phyloP scores from a whole-genome alignment of 305 asterid species.

The Fraxinus sp. region DNA sequence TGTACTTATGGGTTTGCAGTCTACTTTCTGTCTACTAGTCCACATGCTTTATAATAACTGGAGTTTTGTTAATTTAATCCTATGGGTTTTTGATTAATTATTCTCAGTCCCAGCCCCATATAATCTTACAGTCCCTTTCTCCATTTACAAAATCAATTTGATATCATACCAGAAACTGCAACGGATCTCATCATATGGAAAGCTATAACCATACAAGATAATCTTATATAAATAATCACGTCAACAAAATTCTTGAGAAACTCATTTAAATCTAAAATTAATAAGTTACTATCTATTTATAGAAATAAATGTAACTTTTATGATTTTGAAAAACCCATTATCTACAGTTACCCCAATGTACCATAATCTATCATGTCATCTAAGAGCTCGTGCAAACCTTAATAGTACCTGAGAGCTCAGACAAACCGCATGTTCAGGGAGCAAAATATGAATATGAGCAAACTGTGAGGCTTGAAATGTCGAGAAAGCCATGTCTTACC shows the following conservation, averaged over 20 bases:
- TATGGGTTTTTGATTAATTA: not conserved
- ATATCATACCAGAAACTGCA: not conserved
- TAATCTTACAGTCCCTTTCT: not conserved
- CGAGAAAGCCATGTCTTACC: too few relatives aligned
- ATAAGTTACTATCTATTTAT: not conserved
- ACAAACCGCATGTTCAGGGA: not conserved
- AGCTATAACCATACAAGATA: not conserved
- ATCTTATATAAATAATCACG: not conserved
- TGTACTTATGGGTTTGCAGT: constrained; percentile 3
- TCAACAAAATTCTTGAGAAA: not conserved
- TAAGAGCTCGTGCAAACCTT: too few relatives aligned
- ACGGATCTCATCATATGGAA: not conserved
- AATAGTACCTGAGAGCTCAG: not conserved
- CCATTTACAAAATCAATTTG: not conserved
- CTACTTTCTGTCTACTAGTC: not conserved
- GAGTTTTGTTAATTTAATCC: not conserved
- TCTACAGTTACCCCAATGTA: not conserved
- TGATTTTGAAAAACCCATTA: not conserved
- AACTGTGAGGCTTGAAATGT: too few relatives aligned
- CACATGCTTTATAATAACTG: not conserved
- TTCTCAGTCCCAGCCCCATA: not conserved
- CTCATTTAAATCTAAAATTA: not conserved
- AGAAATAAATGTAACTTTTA: not conserved
- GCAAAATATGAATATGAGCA: not conserved
- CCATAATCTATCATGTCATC: not conserved